Conservation (phyloP, 1,284 basidiomycete species). For the Trichosporon inkin region DNA sequence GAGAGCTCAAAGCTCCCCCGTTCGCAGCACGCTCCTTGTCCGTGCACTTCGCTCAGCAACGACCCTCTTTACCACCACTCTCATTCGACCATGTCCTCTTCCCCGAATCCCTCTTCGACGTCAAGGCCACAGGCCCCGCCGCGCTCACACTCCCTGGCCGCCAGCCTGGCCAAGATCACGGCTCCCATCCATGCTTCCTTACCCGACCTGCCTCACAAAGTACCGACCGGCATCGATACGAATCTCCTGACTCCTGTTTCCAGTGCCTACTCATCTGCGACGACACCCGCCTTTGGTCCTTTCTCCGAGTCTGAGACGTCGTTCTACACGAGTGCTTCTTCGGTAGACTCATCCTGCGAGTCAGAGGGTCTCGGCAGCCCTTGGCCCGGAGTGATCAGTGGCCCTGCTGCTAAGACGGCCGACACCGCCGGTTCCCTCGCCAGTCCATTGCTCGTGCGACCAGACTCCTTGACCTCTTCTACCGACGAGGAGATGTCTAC, state of each 20-base stretch:
- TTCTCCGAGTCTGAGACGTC: not conserved
- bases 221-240: not conserved
- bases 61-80: conserved; percentile 1
- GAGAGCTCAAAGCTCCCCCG: conserved; percentile 6
- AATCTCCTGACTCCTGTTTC: conserved; percentile 3
- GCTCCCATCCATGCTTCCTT: not conserved
- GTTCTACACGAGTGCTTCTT: conserved; percentile 3
- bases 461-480: not conserved
- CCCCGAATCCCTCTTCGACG: not conserved
- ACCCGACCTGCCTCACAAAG: not conserved
- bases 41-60: conserved; percentile 1
- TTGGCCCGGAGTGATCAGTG: conserved; percentile 1
- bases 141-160: conserved; percentile 1
- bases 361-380: conserved; percentile 1
- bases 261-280: not conserved
- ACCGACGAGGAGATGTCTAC: conserved; percentile 5
- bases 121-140: conserved; percentile 1
- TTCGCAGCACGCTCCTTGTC: conserved; percentile 5
- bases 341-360: not conserved
- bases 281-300: not conserved
- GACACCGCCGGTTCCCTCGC: not conserved
- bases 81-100: conserved; percentile 3
- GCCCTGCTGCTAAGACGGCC: not conserved
- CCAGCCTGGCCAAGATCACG: not conserved
- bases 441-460: not conserved